These are phyloP conservation scores for Stipa capillata DNA, from an alignment of 176 grass and related monocot species.

Conservation along the genomic window DNA sequence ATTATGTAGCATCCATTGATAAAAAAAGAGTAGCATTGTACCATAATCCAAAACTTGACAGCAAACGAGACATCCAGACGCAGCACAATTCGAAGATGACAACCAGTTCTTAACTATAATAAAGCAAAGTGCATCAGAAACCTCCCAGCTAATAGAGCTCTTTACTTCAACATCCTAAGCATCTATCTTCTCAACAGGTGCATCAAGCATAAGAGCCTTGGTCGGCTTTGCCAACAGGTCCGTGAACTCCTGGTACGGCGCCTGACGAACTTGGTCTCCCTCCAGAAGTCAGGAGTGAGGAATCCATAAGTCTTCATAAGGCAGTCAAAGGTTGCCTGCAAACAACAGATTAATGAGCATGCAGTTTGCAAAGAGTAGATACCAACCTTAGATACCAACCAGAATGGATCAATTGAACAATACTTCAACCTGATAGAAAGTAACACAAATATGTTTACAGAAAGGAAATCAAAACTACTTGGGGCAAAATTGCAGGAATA, in stretches of 20 bases:
- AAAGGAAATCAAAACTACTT: neutral
- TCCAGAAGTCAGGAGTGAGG: conserved; percentile 85
- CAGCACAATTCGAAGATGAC: conserved; percentile 7
- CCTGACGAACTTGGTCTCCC: conserved; percentile 47
- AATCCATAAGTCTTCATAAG: conserved; percentile 85
- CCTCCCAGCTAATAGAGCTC: neutral
- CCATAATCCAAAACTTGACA: conserved; percentile 44
- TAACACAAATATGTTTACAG: neutral
- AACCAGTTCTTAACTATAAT: conserved; percentile 28
- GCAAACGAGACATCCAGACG: neutral
- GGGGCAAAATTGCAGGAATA: neutral
- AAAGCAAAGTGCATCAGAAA: conserved; percentile 16
- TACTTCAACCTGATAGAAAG: neutral
- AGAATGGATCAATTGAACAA: neutral
- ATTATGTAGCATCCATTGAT: conserved; percentile 21
- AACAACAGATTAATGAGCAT: neutral
- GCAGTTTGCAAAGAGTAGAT: neutral
- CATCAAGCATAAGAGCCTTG: conserved; percentile 42
- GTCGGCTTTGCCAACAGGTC: conserved; percentile 62
- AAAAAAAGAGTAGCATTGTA: conserved; percentile 9
- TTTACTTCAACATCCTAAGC: conserved; percentile 30
- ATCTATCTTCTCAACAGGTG: conserved; percentile 47
- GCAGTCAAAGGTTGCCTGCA: conserved; percentile 81
- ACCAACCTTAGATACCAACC: too few relatives aligned
- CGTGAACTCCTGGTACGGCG: conserved; percentile 61